Evolutionary conservation across 2,329 filamentous ascomycete species (phyloP).

Genomic region (Fusarium sp.): DNA sequence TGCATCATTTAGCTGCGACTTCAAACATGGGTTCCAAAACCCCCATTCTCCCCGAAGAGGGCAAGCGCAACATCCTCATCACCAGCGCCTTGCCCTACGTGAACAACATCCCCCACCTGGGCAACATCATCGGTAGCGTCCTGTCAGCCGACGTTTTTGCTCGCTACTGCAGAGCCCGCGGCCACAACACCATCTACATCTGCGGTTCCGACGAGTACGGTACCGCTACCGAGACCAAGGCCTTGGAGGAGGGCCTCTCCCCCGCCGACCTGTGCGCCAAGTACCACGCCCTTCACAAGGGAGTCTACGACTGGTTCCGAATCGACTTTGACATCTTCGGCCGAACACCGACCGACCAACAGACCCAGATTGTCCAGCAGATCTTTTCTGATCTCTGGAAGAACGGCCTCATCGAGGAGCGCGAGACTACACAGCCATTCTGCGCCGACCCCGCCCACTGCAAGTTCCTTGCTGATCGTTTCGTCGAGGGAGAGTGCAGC

Average conservation of each 20-base stretch:
- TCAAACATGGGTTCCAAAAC: slow-evolving; percentile 41
- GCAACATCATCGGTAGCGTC: slow-evolving; percentile 89
- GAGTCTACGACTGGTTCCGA: slow-evolving; percentile 96
- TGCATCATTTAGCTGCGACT: slow-evolving; percentile 7
- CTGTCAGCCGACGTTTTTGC: slow-evolving; percentile 90
- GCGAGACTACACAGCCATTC: slow-evolving; percentile 89
- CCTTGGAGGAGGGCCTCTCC: slow-evolving; percentile 85
- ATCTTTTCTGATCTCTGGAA: slow-evolving; percentile 90
- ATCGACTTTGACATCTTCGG: slow-evolving; percentile 96
- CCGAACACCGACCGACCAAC: slow-evolving; percentile 87
- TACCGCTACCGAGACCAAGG: slow-evolving; percentile 95
- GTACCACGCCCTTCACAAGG: slow-evolving; percentile 90
- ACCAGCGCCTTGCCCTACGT: slow-evolving; percentile 90
- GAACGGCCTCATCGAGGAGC: slow-evolving; percentile 89
- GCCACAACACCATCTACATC: slow-evolving; percentile 83
- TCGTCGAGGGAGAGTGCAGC: slow-evolving; percentile 83
- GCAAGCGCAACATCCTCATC: slow-evolving; percentile 88
- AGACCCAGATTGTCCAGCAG: slow-evolving; percentile 92
- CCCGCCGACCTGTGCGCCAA: slow-evolving; percentile 90
- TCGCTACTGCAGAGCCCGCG: slow-evolving; percentile 83
- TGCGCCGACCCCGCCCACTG: slow-evolving; percentile 76
- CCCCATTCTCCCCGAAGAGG: slow-evolving; percentile 73
- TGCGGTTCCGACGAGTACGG: slow-evolving; percentile 95
- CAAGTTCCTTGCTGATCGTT: slow-evolving; percentile 86
- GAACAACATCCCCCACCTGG: slow-evolving; percentile 83